Evolutionary conservation across 2,329 filamentous ascomycete genomes (phyloP), one percentile per base, ranked within the genome.

Genomic region (Alternaria burnsii): DNA sequence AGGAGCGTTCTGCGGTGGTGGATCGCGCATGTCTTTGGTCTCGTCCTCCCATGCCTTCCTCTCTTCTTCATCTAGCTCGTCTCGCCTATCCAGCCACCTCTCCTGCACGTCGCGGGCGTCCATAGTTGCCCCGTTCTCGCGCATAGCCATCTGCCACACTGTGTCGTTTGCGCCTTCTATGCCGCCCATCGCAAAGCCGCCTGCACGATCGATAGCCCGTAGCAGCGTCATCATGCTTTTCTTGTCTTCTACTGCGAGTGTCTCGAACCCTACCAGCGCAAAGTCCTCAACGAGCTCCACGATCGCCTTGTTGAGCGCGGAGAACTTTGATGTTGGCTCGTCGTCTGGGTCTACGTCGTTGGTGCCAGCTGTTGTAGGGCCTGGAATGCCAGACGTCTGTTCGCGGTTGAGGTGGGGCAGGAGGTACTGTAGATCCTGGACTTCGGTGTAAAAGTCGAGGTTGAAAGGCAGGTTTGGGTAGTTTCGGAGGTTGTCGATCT

Each of bases 131-230:
- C 85, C 81, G 3, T 86, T 85, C 63, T 89, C 86, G 58, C 93
- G 88, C 88, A 98, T 97, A 3, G 95, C 93, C 44, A 98, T 89
- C 73, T 96, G 92, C 95, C 95, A 99, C n/a, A 99, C 88, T 7
- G 91, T 94, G 76, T 99, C 94, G 70, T 98, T 97, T 46, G 93
- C 92, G 2, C 93, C 94, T 76, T 97, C 93, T 0, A 93, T 91
- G 5, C 90, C 87, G 0, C 94, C 94, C 81, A 99, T 97, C 1
- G 93, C 91, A 80, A 98, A 98, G 0, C 95, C 95, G 10, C 92
- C 90, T 0, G 95, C 94, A 42, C 95, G 87, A 77, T 99, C 95
- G 73, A 99, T 94, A 1, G 94, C 90, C 46, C 91, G 88, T 52
- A 99, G 82, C 4, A 99, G 83, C 69, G 91, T 89, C 88, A 96